Evolutionary conservation across 306 rosid species (phyloP), one percentile per base, ranked within the genome.

Genomic region (Quercus variabilis): DNA sequence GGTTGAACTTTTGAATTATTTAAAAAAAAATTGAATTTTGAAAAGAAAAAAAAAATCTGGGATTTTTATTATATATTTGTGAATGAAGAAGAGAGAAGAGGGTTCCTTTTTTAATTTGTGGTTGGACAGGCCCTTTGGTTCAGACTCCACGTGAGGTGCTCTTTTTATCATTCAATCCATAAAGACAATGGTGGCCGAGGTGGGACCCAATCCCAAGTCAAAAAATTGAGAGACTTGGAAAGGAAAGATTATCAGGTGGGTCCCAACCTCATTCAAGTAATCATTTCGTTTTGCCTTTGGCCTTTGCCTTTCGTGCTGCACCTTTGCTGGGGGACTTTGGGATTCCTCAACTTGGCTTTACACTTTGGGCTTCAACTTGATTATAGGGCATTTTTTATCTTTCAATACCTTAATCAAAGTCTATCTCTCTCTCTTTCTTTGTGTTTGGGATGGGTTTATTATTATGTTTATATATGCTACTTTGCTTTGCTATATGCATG

Each of bases 71-170:
- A 41, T 49, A 69, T 55, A 8, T 57, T 20, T 52, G 46, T 35
- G 59, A 58, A 55, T 7, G 30, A 30, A 20, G 79, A 43, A 26
- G 26, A 68, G 81, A 20, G 81, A 52, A 26, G 33, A 62, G 81
- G 71, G 83, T 71, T 5, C 68, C 86, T 79, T 83, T 83, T 94
- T 88, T 81, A 67, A 76, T 84, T 87, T 85, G 91, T 93, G 98
- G 97, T 85, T 87, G 96, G 94, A 90, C 97, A 89, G 96, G 35
- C 78, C 88, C 90, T 89, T 90, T 90, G 94, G 93, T 86, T 93
- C 98, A 93, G 98, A 90, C 76, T 89, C 99, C 99, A 95, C 98
- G 98, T 95, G 99, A 91, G 99, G 92, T 91, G 99, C 98, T 90
- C 94, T 87, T 93, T 94, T 88, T 88, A 92, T 90, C 82, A 91